Conservation (phyloP, 2,329 filamentous ascomycete species). For the Cyphellophora europaea region DNA sequence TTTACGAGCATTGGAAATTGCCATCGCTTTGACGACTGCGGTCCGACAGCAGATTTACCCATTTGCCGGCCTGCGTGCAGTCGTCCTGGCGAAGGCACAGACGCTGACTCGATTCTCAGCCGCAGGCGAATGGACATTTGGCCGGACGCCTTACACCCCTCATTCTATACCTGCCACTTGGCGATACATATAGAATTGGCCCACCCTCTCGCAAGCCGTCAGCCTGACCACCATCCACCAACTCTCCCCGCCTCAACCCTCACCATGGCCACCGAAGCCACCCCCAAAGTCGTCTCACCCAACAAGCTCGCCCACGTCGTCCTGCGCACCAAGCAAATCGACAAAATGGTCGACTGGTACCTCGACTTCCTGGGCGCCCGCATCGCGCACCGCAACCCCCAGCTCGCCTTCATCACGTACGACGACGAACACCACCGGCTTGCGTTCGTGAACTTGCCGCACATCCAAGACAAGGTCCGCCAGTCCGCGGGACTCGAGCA, state of each 20-base stretch:
- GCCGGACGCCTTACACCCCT: too few relatives aligned
- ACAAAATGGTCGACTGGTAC: constrained; percentile 6
- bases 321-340: constrained; percentile 7
- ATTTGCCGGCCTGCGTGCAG: too few relatives aligned
- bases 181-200: too few relatives aligned
- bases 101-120: too few relatives aligned
- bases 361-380: constrained; percentile 3
- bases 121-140: too few relatives aligned
- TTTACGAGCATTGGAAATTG: too few relatives aligned
- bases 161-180: too few relatives aligned
- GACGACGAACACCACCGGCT: constrained; percentile 29
- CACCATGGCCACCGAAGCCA: not conserved
- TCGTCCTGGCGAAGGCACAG: too few relatives aligned
- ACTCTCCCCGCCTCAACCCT: too few relatives aligned
- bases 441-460: constrained; percentile 26
- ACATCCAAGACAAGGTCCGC: constrained; percentile 11
- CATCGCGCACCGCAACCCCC: constrained; percentile 1
- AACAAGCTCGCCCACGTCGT: constrained; percentile 9
- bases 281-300: constrained; percentile 1
- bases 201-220: too few relatives aligned
- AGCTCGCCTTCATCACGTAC: constrained; percentile 6
- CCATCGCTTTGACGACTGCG: constrained; percentile 1
- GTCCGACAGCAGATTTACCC: constrained; percentile 1
- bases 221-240: too few relatives aligned
- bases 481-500: constrained; percentile 30